Evolutionary conservation across 306 rosid genomes (phyloP), one percentile per base, ranked within the genome.

Genomic region (Sindora glabra): DNA sequence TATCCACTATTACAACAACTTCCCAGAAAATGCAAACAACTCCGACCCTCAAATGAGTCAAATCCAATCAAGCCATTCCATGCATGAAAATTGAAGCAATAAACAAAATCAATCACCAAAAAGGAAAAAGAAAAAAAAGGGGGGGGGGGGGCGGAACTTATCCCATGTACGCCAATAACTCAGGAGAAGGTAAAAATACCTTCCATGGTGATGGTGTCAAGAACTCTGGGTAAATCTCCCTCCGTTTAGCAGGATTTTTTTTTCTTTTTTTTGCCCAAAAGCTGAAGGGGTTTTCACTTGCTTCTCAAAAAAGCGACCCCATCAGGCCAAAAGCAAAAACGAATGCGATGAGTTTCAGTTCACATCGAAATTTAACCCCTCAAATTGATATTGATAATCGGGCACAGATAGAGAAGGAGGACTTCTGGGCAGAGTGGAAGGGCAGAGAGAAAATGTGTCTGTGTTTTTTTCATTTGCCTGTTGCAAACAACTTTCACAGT

Each of bases 191-290:
- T 37, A 71, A 25, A 56, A 33, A 70, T 84, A 87, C 95, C 95
- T 84, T 86, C 95, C 97, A 90, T 90, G 85, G 68, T 49, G 73
- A 90, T 90, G 85, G 68, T 49, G 73, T 9, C 70, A 38, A 50
- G 66, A 69, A 40, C 70, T 63, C 58, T 10, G 59, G n/a, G 40
- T 36, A 64, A 48, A 67, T 41, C 63, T 34, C 27, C 59, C 47
- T 55, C 57, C 33, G 40, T 48, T 48, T 56, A 15, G 37, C 48
- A 44, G 71, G 63, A 27, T n/a, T n/a, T n/a, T n/a, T n/a, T n/a
- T n/a, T n/a, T n/a, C n/a, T n/a, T n/a, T n/a, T 54, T 71, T 68
- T 25, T 47, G 79, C 68, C 18, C 3, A 13, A 40, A 71, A 60
- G 33, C 59, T 34, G 48, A 15, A 8, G 21, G 2, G 13, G 32